A percentile compares a stretch with the other conserved stretches of the same genome.
Conservation (phyloP, 2,329 filamentous ascomycete species). For the Microsporum ferrugineum region DNA sequence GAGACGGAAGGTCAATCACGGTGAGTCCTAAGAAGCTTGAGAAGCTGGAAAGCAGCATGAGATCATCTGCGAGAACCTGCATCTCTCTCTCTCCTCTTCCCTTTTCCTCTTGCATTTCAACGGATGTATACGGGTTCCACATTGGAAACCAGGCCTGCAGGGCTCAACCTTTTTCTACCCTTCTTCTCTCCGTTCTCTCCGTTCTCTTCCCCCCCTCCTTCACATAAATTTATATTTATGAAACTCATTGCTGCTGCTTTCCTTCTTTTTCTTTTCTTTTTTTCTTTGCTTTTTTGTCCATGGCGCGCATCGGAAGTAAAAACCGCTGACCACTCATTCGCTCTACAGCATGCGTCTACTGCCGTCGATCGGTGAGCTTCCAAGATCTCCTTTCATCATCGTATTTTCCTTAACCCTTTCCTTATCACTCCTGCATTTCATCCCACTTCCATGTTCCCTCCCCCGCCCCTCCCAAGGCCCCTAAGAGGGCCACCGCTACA, state of each 20-base stretch:
- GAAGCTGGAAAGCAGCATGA: background rate
- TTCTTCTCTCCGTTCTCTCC: conserved; percentile 12
- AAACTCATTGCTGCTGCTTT: background rate
- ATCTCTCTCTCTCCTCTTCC: background rate
- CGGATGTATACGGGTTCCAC: conserved; percentile 9
- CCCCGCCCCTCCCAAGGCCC: background rate
- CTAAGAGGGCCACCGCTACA: background rate
- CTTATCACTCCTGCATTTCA: background rate
- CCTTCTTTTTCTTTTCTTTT: background rate
- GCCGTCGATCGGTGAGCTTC: conserved; percentile 72
- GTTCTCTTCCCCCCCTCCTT: background rate
- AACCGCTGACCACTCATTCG: conserved; percentile 3
- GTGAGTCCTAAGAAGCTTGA: conserved; percentile 41
- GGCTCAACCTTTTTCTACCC: conserved; percentile 14
- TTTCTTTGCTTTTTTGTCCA: background rate
- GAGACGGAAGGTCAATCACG: conserved; percentile 80
- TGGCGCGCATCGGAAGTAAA: conserved; percentile 2
- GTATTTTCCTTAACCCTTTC: background rate
- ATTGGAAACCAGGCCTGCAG: conserved; percentile 2
- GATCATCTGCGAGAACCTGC: background rate
- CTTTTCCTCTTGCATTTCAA: background rate
- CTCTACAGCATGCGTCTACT: conserved; percentile 69
- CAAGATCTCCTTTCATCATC: conserved; percentile 4
- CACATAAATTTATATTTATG: background rate
- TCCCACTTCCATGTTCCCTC: background rate